Base-by-base conservation (phyloP, 2,329 filamentous ascomycete species). In the Aspergillus oerlinghausenensis region DNA sequence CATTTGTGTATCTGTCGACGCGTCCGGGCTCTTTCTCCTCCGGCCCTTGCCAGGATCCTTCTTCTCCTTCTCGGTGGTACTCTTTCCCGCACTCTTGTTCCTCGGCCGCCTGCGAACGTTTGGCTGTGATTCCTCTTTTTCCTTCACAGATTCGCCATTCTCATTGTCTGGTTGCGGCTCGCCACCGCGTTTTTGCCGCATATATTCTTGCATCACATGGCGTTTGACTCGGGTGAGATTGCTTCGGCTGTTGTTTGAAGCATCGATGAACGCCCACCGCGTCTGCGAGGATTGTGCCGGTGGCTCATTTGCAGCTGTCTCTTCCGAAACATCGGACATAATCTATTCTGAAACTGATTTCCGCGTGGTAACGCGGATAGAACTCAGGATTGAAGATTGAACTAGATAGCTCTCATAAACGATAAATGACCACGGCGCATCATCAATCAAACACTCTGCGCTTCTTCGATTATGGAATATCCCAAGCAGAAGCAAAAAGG, bases 171-270 rank as follows among this genome's bases (percentile, higher is more conserved):
- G 17, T 42, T 65, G 62, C 42, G 58, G 60, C 7, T 61, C 60
- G 45, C 60, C 63, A 6, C 63, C 57, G 9, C 55, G 63, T 54
- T 74, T 75, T 49, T 74, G 71, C 21, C 72, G 71, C 65, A 75
- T 73, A 58, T 70, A 75, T 51, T 76, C 73, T 57, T 75, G 71
- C 74, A 76, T 76, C 6, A 76, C 74, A 73, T 77, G 74, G 23
- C 73, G 72, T 51, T 75, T 75, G 40, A 76, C 74, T 57, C 69
- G 70, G 1, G 73, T 76, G 47, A 74, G 60, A 45, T 75, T 76
- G 50, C 59, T 65, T 23, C 71, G 65, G 51, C 66, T 69, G 48
- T 72, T 69, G 52, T 69, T 65, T 9, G 70, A 75, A 55, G 70
- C 65, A 57, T 77, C 73, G 53, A 76, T 75, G 54, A 77, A 77